phyloP scores from a whole-genome alignment of 1,284 basidiomycete genomes.

The Ceraceosorus guamensis region DNA sequence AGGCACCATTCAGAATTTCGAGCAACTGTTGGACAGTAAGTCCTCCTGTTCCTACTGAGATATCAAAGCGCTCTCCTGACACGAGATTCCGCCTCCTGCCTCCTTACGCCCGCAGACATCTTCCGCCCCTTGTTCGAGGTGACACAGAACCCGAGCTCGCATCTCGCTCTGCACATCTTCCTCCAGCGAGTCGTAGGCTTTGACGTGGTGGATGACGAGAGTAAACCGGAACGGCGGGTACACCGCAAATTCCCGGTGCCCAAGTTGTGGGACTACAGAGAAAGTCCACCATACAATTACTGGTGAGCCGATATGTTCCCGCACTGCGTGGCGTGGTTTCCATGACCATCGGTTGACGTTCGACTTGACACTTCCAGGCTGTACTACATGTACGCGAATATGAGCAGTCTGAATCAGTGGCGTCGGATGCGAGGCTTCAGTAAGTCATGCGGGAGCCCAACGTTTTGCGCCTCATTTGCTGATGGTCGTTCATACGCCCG shows the following conservation, averaged over 20 bases:
- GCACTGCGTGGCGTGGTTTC: background rate
- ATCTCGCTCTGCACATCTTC: constrained; percentile 92
- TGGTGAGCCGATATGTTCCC: constrained; percentile 47
- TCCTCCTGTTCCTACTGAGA: background rate
- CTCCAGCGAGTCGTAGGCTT: constrained; percentile 92
- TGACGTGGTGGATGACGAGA: constrained; percentile 96
- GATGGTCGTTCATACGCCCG: background rate
- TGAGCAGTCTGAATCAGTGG: constrained; percentile 91
- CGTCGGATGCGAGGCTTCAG: constrained; percentile 78
- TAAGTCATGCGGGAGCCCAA: background rate
- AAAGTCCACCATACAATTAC: constrained; percentile 90
- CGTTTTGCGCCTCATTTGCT: background rate
- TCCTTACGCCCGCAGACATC: constrained; percentile 58
- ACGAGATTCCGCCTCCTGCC: too few relatives aligned
- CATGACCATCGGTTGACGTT: constrained; percentile 6
- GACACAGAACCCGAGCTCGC: constrained; percentile 77
- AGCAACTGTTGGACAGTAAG: constrained; percentile 78
- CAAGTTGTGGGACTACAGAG: constrained; percentile 75
- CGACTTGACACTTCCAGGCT: constrained; percentile 54
- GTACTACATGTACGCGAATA: constrained; percentile 97
- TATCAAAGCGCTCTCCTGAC: constrained; percentile 2
- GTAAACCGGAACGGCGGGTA: constrained; percentile 81
- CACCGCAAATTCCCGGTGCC: constrained; percentile 96
- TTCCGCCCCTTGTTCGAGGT: constrained; percentile 94
- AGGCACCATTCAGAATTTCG: constrained; percentile 76